Base-by-base conservation (phyloP, 768 basidiomycete genomes). In the Tulasnella sp. region DNA sequence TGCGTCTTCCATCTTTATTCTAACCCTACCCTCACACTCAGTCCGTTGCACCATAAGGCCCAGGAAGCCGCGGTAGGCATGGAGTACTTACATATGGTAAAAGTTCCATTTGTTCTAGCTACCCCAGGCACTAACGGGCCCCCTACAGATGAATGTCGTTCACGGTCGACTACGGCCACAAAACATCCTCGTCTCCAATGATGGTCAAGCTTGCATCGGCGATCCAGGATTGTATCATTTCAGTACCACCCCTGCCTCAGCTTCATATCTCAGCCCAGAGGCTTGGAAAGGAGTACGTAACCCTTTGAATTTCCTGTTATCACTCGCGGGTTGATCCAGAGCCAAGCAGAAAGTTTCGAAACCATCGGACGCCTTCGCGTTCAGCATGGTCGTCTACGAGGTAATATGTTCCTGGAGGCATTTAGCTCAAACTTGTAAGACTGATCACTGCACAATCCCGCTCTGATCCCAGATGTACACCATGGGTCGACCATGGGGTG, bases 201-300 rank as follows among this genome's bases (percentile, higher is more conserved):
- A 61, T 17, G 54, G 54, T 1, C 61, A 60, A 29, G 61, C 55
- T 5, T 55, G 32, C 27, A 44, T 61, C 21, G 45, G 58, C 1
- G 61, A 61, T 34, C 58, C 32, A 32, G 61, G 61, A 3, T 5
- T 61, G 27, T 56, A 56, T 45, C 29, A 61, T 10, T 30, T 61
- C 9, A 47, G 27, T 29, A 41, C 19, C 21, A 45, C 41, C 17
- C 54, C 54, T 38, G 51, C 50, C 13, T 56, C 61, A 23, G 19
- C 55, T n/a, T 44, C 50, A 42, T 61, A 61, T 34, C 49, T 58
- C 44, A 56, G 61, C 43, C 61, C 61, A 11, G 61, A 61, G 30
- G 61, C 61, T 34, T 61, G 61, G 61, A 61, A 61, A 47, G 61
- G 61, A 23, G 61, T 61, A 29, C 4, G 59, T 44, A 17, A 10